Evolutionary conservation across 345 rosid species (phyloP).

Genomic region (Syzygium oleosum): DNA sequence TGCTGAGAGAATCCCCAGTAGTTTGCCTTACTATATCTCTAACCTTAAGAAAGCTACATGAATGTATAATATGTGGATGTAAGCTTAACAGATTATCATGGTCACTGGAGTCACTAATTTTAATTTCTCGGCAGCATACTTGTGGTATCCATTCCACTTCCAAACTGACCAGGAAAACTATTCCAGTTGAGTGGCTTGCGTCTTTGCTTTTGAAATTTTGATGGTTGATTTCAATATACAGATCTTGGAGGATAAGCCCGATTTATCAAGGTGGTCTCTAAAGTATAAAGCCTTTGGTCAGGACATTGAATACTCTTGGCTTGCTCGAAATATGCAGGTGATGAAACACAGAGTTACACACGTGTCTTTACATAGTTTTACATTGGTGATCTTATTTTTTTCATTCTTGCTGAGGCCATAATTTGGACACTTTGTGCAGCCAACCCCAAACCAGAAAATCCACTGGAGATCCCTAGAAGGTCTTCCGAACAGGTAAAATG

Average conservation of each 20-base stretch:
- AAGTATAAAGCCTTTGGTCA: constrained; percentile 83
- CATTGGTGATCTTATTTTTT: background rate
- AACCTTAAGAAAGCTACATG: background rate
- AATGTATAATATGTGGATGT: background rate
- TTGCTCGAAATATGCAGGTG: constrained; percentile 89
- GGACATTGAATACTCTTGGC: constrained; percentile 82
- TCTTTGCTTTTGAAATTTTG: background rate
- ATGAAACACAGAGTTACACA: background rate
- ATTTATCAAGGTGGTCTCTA: constrained; percentile 71
- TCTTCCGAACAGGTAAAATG: background rate
- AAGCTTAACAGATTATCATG: background rate
- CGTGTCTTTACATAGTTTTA: background rate
- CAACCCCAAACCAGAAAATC: constrained; percentile 47
- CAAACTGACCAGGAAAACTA: background rate
- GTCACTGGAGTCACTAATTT: background rate
- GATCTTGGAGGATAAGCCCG: constrained; percentile 70
- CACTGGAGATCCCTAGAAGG: background rate
- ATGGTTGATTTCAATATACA: constrained; percentile 5
- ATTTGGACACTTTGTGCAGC: constrained; percentile 31
- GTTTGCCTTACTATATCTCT: background rate
- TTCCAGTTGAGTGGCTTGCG: background rate
- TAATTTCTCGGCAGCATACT: background rate
- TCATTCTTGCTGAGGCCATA: background rate
- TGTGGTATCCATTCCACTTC: background rate
- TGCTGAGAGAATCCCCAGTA: background rate